A percentile compares a stretch with the other conserved stretches of the same genome.
These are phyloP conservation scores for Umbelopsis sp. DNA, from an alignment of 371 early-diverging fungal genomes.

Conservation along the genomic window DNA sequence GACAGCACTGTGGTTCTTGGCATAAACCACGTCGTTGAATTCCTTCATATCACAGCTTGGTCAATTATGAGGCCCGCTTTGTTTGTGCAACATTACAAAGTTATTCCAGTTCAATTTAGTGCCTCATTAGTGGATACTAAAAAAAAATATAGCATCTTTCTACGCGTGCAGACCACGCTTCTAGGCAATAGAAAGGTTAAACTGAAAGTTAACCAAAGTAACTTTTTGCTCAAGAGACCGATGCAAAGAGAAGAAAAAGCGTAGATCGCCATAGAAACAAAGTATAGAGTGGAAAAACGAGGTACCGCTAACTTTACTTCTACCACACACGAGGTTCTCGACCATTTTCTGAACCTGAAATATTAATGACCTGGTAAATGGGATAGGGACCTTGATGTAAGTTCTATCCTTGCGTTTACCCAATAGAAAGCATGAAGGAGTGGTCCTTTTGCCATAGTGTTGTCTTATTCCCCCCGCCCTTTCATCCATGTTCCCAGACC, in stretches of 20 bases:
- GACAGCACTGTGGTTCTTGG: too few relatives aligned
- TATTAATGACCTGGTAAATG: not conserved
- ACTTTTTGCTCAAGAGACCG: too few relatives aligned
- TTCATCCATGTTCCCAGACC: not conserved
- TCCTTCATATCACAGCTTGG: not conserved
- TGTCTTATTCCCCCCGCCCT: too few relatives aligned
- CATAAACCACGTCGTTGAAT: not conserved
- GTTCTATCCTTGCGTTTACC: not conserved
- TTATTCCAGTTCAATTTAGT: constrained; percentile 14
- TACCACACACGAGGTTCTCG: constrained; percentile 1
- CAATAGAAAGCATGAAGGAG: not conserved
- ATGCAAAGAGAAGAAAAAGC: too few relatives aligned
- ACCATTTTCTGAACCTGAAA: constrained; percentile 16
- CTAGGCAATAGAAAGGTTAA: too few relatives aligned
- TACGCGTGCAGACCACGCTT: too few relatives aligned
- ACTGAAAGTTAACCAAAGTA: too few relatives aligned
- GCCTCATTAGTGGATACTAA: constrained; percentile 2
- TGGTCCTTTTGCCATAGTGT: not conserved
- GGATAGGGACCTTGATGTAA: not conserved
- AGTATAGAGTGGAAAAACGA: too few relatives aligned
- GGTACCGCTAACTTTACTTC: too few relatives aligned
- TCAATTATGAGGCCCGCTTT: constrained; percentile 10
- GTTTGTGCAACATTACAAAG: constrained; percentile 15
- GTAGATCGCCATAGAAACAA: too few relatives aligned
- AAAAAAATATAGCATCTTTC: not conserved